Evolutionary conservation across 257 asterid species (phyloP).

Genomic region (Buddleja alternifolia): DNA sequence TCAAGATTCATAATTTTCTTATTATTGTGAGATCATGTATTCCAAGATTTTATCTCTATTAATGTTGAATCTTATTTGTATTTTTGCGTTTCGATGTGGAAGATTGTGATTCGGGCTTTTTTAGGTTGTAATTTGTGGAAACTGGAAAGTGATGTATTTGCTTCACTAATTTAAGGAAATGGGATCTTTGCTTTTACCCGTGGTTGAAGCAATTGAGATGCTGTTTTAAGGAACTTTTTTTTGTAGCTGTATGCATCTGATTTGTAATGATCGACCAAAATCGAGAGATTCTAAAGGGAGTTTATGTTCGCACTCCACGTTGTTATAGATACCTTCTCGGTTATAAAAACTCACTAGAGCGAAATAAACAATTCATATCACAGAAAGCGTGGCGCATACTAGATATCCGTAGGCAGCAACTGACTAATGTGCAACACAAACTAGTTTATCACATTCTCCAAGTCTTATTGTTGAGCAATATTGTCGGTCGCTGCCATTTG

Average conservation of each 20-base stretch:
- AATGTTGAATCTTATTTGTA: conserved; percentile 9
- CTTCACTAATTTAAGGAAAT: not conserved
- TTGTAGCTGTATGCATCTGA: not conserved
- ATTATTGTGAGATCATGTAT: not conserved
- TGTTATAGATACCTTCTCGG: too few relatives aligned
- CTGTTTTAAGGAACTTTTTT: conserved; percentile 7
- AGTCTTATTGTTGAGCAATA: too few relatives aligned
- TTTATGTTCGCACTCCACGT: too few relatives aligned
- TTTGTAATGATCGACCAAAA: conserved; percentile 12
- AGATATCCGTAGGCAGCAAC: too few relatives aligned
- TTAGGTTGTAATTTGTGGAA: conserved; percentile 12
- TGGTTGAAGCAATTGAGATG: conserved; percentile 13
- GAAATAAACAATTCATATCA: too few relatives aligned
- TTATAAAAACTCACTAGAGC: too few relatives aligned
- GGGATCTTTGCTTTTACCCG: not conserved
- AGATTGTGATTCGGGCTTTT: not conserved
- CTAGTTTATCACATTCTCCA: too few relatives aligned
- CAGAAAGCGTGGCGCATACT: too few relatives aligned
- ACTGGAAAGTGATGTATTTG: conserved; percentile 15
- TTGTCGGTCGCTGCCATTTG: too few relatives aligned
- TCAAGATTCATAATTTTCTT: conserved; percentile 22
- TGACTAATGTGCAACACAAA: too few relatives aligned
- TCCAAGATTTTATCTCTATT: conserved; percentile 15
- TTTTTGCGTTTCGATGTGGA: not conserved
- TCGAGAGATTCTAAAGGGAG: too few relatives aligned